Evolutionary conservation across 306 rosid genomes (phyloP).

Genomic region (Gastrolobium villosum): DNA sequence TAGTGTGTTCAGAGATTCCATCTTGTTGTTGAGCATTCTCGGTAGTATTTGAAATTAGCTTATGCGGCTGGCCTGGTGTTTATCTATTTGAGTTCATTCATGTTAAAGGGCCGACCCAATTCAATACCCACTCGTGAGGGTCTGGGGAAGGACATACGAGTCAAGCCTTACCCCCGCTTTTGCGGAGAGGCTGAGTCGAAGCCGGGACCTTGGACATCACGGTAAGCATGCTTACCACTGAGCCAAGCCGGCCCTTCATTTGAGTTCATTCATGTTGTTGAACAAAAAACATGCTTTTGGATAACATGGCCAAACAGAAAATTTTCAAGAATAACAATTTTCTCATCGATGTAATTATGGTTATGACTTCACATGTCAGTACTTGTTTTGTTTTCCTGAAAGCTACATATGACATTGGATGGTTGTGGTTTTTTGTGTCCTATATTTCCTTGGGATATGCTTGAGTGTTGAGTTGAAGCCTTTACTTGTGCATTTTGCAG

Average conservation of each 20-base stretch:
- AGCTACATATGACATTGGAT: not conserved
- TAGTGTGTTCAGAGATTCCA: not conserved
- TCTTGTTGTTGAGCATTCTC: not conserved
- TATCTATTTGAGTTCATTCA: not conserved
- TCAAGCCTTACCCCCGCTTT: too few species aligned
- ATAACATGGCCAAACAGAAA: not conserved
- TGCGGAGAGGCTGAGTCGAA: too few species aligned
- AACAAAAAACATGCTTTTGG: not conserved
- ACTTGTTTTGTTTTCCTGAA: not conserved
- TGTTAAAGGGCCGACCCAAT: too few species aligned
- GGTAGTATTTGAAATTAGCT: not conserved
- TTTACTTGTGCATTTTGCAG: constrained; percentile 57
- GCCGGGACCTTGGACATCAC: too few species aligned
- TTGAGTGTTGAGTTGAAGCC: constrained; percentile 11
- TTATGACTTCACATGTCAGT: constrained; percentile 1
- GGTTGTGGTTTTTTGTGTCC: not conserved
- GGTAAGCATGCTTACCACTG: too few species aligned
- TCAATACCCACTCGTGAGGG: too few species aligned
- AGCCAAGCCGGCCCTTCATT: too few species aligned
- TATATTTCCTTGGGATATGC: not conserved
- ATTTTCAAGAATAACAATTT: constrained; percentile 4
- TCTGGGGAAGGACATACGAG: too few species aligned
- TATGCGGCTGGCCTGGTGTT: not conserved
- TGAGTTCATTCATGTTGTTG: too few species aligned
- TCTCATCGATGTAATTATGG: not conserved